Base-by-base conservation (phyloP, 2,329 filamentous ascomycete species). In the Aureobasidium sp. region DNA sequence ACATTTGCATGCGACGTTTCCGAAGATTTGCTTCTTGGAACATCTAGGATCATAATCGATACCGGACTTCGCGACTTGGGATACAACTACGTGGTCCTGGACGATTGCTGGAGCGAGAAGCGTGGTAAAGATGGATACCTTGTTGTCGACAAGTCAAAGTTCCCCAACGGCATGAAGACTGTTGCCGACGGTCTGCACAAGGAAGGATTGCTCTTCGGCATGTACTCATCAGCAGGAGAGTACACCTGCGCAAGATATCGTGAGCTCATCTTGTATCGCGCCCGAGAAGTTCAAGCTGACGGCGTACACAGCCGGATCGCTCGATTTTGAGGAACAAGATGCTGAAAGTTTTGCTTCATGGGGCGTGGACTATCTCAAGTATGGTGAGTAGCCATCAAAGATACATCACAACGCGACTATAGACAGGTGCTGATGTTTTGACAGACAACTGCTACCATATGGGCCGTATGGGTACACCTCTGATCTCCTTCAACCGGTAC, bases 61-160 rank as follows among this genome's bases (percentile, higher is more conserved):
- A 72, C 73, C 50, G 79, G 80, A 5, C 68, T 82, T 37, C 73
- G 77, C 35, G 79, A 81, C 63, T 65, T 77, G 8, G 79, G 79
- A 33, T 81, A 81, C 67, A 70, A 79, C 62, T 81, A 82, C 65
- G 75, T 82, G 45, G 72, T 79, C 40, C 71, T 82, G 1, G 81
- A 83, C 65, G 81, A 83, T 65, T 82, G 80, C 69, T 82, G 81
- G 81, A 75, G 73, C 14, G 67, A 71, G 44, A 78, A 78, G 33
- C 73, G 80, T 14, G 75, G 75, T 57, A 65, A 69, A 2, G 78
- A 77, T 47, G 77, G 77, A 35, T 74, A 75, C 39, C 70, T 82
- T 1, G 68, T 76, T 4, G 70, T 74, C 2, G 71, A 80, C 63
- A 64, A 63, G 60, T 73, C 58, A 12, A 68, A 68, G 62, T 80